Conservation (phyloP, 352 stramenopile species). For the Achlya hypogyna region DNA sequence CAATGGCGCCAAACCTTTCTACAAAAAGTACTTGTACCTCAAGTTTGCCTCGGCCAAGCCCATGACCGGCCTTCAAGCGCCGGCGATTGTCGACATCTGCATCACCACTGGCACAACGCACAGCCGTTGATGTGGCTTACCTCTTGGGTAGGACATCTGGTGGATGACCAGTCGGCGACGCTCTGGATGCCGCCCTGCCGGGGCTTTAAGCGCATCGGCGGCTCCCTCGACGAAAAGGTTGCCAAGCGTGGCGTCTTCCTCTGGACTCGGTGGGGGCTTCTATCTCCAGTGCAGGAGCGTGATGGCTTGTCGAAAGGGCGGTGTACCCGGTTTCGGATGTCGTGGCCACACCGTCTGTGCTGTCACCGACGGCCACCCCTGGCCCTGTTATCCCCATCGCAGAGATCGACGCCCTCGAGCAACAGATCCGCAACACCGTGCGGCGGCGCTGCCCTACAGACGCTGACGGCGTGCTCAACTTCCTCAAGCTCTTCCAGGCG, state of each 20-base stretch:
- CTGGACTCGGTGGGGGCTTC: constrained; percentile 33
- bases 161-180: constrained; percentile 23
- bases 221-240: constrained; percentile 61
- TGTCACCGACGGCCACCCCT: neutral
- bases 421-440: constrained; percentile 56
- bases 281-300: neutral
- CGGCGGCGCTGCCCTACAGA: constrained; percentile 64
- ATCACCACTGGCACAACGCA: constrained; percentile 29
- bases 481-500: constrained; percentile 59
- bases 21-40: constrained; percentile 1
- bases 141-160: neutral
- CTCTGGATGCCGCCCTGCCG: constrained; percentile 60
- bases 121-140: no score
- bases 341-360: neutral
- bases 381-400: neutral
- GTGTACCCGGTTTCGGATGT: neutral
- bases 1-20: constrained; percentile 6
- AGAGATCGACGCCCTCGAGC: constrained; percentile 49
- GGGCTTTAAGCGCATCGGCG: constrained; percentile 61
- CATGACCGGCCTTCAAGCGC: neutral
- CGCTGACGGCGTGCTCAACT: constrained; percentile 67
- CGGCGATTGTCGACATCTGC: constrained; percentile 35
- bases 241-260: constrained; percentile 48
- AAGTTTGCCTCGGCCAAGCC: neutral
- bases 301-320: neutral